These are phyloP conservation scores for Metschnikowia kunwiensis DNA, from an alignment of 805 yeast genomes.

Conservation along the genomic window DNA sequence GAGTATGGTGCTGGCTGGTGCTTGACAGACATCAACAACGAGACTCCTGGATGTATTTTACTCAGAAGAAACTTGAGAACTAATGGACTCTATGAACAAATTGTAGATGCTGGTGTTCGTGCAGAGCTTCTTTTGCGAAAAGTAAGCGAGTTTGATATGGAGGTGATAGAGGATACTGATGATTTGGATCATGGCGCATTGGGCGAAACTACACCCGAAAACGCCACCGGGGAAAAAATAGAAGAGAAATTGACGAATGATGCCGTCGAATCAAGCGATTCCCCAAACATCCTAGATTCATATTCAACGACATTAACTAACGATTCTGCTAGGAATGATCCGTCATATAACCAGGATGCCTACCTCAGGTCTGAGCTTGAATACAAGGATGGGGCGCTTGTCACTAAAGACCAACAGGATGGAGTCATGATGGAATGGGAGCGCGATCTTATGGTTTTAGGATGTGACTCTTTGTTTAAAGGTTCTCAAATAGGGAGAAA, in stretches of 20 bases:
- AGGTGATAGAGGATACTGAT: constrained; percentile 54
- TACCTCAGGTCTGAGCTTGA: constrained; percentile 65
- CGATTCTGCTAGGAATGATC: constrained; percentile 28
- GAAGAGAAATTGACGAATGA: constrained; percentile 14
- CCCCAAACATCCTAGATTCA: neutral
- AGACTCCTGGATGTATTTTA: constrained; percentile 84
- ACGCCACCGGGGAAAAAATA: constrained; percentile 3
- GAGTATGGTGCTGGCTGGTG: constrained; percentile 94
- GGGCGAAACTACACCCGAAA: neutral
- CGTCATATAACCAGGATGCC: constrained; percentile 61
- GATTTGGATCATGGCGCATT: constrained; percentile 28
- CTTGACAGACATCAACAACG: constrained; percentile 62
- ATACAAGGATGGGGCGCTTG: constrained; percentile 63
- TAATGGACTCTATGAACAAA: constrained; percentile 39
- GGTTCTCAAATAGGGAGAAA: constrained; percentile 30
- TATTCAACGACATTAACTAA: too few relatives aligned
- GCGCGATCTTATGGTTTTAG: constrained; percentile 71
- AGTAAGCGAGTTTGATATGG: constrained; percentile 60
- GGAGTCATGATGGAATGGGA: constrained; percentile 99
- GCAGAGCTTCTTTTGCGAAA: constrained; percentile 80
- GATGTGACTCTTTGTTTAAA: constrained; percentile 69
- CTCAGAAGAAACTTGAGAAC: constrained; percentile 46
- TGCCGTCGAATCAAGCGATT: neutral
- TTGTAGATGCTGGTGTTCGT: constrained; percentile 85
- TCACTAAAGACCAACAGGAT: constrained; percentile 71